Conservation (phyloP, 23 red algal species). For the Gracilaria domingensis region DNA sequence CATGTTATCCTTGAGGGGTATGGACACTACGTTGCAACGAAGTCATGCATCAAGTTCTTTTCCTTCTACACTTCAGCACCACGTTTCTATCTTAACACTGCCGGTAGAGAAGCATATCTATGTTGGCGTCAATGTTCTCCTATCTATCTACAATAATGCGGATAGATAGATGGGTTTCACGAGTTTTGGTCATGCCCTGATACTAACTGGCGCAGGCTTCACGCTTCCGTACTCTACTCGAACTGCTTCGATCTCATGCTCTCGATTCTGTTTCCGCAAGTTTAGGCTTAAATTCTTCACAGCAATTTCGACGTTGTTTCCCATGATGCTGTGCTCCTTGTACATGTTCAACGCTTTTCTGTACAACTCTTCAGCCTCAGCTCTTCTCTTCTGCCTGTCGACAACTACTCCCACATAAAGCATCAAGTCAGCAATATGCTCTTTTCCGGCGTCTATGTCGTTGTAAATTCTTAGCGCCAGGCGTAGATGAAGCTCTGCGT, state of each 20-base stretch:
- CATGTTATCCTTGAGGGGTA: neutral
- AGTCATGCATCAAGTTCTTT: neutral
- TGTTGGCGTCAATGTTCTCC: neutral
- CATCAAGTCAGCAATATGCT: constrained; percentile 66
- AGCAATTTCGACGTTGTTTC: constrained; percentile 74
- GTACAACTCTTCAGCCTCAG: constrained; percentile 72
- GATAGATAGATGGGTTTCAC: neutral
- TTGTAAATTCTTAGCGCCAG: constrained; percentile 63
- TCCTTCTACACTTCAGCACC: neutral
- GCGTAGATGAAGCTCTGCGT: constrained; percentile 69
- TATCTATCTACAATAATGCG: neutral
- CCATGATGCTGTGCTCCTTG: constrained; percentile 32
- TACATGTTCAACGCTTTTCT: constrained; percentile 73
- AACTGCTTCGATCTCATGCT: constrained; percentile 39
- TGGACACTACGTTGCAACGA: neutral
- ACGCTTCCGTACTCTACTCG: constrained; percentile 10
- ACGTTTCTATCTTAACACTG: neutral
- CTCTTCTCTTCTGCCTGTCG: constrained; percentile 66
- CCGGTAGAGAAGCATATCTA: neutral
- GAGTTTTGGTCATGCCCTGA: neutral
- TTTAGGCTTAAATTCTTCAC: constrained; percentile 79
- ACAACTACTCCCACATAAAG: constrained; percentile 76
- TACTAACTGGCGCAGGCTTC: neutral
- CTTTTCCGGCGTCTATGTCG: constrained; percentile 45
- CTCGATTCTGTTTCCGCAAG: constrained; percentile 67